Evolutionary conservation across 768 basidiomycete species (phyloP).

Genomic region (Polyporus arcularius): DNA sequence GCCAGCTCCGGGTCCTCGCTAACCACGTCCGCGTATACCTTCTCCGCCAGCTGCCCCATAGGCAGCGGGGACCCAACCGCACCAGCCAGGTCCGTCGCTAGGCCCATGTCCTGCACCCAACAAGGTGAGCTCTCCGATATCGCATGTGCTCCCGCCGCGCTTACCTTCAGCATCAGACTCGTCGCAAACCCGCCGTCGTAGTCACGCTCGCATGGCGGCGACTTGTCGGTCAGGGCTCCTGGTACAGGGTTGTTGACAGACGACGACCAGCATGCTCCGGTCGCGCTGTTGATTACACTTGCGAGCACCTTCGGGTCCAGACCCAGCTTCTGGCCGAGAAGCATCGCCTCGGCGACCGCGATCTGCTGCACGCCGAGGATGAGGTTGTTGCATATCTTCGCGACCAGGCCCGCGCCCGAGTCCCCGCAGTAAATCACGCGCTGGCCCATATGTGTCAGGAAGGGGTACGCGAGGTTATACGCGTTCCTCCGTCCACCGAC

Average conservation of each 20-base stretch:
- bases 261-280: conserved; percentile 82
- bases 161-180: conserved; percentile 79
- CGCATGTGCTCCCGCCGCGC: background rate
- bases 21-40: conserved; percentile 61
- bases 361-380: conserved; percentile 59
- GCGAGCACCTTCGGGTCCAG: conserved; percentile 76
- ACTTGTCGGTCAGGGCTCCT: conserved; percentile 64
- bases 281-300: conserved; percentile 82
- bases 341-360: conserved; percentile 87
- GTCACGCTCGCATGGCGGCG: conserved; percentile 79
- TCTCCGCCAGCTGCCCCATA: conserved; percentile 63
- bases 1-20: conserved; percentile 57
- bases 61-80: conserved; percentile 55
- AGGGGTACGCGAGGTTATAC: conserved; percentile 58
- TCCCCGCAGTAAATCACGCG: conserved; percentile 83
- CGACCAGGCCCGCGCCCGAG: conserved; percentile 79
- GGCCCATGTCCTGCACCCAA: conserved; percentile 71
- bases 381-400: conserved; percentile 91
- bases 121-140: conserved; percentile 9
- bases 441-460: conserved; percentile 75
- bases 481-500: conserved; percentile 73
- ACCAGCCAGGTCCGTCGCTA: conserved; percentile 67
- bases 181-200: conserved; percentile 89
- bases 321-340: conserved; percentile 81
- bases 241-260: conserved; percentile 89